phyloP scores from a whole-genome alignment of 2,329 filamentous ascomycete species.

The Stachybotrys chartarum region DNA sequence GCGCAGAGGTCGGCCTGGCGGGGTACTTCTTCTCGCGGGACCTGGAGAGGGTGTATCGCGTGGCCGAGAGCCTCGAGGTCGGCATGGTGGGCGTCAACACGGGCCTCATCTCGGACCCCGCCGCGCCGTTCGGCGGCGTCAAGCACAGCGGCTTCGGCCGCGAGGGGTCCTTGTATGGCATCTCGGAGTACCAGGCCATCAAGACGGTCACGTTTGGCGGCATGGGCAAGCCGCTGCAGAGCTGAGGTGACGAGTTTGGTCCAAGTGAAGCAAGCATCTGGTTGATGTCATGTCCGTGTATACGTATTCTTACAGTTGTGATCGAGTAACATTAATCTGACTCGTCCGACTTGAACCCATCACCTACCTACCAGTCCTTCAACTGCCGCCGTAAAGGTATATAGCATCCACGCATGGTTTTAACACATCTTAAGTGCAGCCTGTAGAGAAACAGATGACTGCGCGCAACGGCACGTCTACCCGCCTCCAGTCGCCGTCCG shows the following conservation, averaged over 20 bases:
- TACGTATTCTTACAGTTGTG: too few species aligned
- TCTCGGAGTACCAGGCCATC: slow-evolving; percentile 67
- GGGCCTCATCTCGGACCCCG: slow-evolving; percentile 54
- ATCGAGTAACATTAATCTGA: too few species aligned
- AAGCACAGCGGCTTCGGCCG: slow-evolving; percentile 77
- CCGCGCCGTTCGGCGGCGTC: slow-evolving; percentile 66
- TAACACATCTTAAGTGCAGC: too few species aligned
- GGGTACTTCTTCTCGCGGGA: slow-evolving; percentile 84
- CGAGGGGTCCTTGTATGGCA: slow-evolving; percentile 71
- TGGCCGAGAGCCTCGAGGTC: slow-evolving; percentile 67
- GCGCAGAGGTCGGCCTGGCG: slow-evolving; percentile 77
- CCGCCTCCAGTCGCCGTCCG: too few species aligned
- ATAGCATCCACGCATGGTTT: too few species aligned
- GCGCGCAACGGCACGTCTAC: too few species aligned
- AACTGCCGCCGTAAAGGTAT: too few species aligned
- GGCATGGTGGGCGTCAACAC: slow-evolving; percentile 87
- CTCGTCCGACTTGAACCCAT: too few species aligned
- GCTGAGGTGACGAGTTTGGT: slow-evolving; percentile 8
- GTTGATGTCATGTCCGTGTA: too few species aligned
- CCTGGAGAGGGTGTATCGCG: slow-evolving; percentile 49
- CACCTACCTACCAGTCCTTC: too few species aligned
- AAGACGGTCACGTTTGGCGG: slow-evolving; percentile 56
- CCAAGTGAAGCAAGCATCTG: too few species aligned
- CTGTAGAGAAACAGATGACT: too few species aligned
- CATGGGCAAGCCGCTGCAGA: slow-evolving; percentile 48